Evolutionary conservation across 2,329 filamentous ascomycete genomes (phyloP).

Genomic region (Colletotrichum zoysiae): DNA sequence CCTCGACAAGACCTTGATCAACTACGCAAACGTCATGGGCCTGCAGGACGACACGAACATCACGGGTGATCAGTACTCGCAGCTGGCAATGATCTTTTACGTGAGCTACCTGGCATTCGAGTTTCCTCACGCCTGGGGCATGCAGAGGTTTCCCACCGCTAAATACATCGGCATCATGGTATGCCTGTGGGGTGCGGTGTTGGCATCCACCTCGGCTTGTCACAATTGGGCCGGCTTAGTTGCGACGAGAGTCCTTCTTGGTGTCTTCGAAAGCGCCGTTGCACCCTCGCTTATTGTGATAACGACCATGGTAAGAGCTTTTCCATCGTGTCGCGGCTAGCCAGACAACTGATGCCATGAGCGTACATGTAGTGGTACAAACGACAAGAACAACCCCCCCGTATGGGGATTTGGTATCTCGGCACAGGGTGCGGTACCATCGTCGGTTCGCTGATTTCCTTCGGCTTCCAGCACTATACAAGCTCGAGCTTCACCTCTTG

Average conservation of each 20-base stretch:
- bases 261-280: constrained; percentile 47
- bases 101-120: constrained; percentile 73
- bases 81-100: constrained; percentile 68
- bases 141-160: constrained; percentile 57
- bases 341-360: neutral
- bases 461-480: constrained; percentile 67
- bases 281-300: constrained; percentile 61
- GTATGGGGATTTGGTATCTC: constrained; percentile 74
- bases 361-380: constrained; percentile 56
- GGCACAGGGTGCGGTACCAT: constrained; percentile 71
- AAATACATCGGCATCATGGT: constrained; percentile 46
- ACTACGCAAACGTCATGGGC: constrained; percentile 67
- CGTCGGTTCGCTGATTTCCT: constrained; percentile 67
- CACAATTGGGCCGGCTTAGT: constrained; percentile 43
- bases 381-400: constrained; percentile 69
- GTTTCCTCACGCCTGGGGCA: constrained; percentile 67
- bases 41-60: constrained; percentile 63
- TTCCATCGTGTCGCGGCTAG: no score
- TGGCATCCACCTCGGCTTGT: constrained; percentile 48
- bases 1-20: constrained; percentile 38
- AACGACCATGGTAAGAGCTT: constrained; percentile 51
- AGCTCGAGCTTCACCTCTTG: constrained; percentile 49
- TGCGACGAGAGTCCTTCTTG: constrained; percentile 43
- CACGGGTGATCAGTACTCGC: constrained; percentile 67
- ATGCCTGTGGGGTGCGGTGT: constrained; percentile 58